Conservation (phyloP, 352 stramenopile genomes). For the Phytophthora fragariaefolia region DNA sequence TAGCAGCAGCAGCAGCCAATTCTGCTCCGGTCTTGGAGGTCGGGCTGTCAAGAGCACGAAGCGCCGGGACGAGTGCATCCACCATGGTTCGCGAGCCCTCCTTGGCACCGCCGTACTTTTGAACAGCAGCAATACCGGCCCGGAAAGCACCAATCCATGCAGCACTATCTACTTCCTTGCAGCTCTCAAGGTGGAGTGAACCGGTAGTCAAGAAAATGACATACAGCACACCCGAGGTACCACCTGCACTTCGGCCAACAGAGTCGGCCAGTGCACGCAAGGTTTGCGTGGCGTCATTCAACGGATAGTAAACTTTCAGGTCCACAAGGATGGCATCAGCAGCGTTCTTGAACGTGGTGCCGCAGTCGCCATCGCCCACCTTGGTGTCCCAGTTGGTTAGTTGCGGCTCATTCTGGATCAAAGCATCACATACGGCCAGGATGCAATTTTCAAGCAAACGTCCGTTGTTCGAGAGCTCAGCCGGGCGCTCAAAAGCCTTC, state of each 20-base stretch:
- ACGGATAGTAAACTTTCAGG: slow-evolving; percentile 60
- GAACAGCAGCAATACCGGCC: slow-evolving; percentile 80
- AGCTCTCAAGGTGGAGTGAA: slow-evolving; percentile 57
- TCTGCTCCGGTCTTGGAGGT: slow-evolving; percentile 29
- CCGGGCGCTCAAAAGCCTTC: slow-evolving; percentile 47
- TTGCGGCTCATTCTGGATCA: slow-evolving; percentile 90
- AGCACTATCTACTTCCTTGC: slow-evolving; percentile 33
- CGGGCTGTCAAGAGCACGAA: slow-evolving; percentile 51
- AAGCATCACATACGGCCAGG: slow-evolving; percentile 62
- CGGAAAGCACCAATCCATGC: slow-evolving; percentile 67
- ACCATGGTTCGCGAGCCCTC: slow-evolving; percentile 97
- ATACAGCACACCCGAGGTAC: slow-evolving; percentile 94
- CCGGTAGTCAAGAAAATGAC: slow-evolving; percentile 92
- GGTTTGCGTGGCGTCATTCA: slow-evolving; percentile 66
- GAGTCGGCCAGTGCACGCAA: slow-evolving; percentile 68
- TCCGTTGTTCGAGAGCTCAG: slow-evolving; percentile 48
- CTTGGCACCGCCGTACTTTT: slow-evolving; percentile 94
- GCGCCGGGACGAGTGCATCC: slow-evolving; percentile 94
- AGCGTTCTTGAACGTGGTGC: slow-evolving; percentile 95
- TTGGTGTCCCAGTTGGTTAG: slow-evolving; percentile 96
- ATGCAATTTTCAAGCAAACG: slow-evolving; percentile 67
- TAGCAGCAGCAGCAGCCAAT: slow-evolving; percentile 58
- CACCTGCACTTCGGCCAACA: slow-evolving; percentile 87
- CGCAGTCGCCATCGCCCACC: slow-evolving; percentile 98
- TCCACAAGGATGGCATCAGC: slow-evolving; percentile 86